Evolutionary conservation across 176 grass and related monocot genomes (phyloP).

Genomic region (Oryza glaberrima): DNA sequence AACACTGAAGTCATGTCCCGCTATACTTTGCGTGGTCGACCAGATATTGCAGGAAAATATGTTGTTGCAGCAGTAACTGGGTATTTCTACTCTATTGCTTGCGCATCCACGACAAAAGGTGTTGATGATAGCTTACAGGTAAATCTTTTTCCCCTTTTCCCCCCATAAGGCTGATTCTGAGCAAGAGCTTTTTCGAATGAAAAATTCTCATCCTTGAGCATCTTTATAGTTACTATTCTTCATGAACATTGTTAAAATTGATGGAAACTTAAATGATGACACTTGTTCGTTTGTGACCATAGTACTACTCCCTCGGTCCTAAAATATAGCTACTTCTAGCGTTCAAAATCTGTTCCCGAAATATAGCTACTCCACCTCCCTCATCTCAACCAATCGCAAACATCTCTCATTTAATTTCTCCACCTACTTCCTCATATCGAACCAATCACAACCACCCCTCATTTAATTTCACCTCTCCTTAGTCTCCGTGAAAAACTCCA

Average conservation of each 20-base stretch:
- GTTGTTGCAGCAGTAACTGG: constrained; percentile 94
- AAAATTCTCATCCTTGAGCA: background rate
- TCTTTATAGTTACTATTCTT: constrained; percentile 12
- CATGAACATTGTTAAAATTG: background rate
- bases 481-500: background rate
- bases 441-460: background rate
- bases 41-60: constrained; percentile 82
- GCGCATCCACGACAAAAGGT: constrained; percentile 89
- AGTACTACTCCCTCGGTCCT: background rate
- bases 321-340: background rate
- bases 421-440: background rate
- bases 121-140: constrained; percentile 98
- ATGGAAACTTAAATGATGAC: background rate
- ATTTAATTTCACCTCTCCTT: background rate
- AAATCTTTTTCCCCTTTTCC: constrained; percentile 25
- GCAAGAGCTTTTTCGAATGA: background rate
- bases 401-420: background rate
- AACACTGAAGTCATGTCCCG: constrained; percentile 98
- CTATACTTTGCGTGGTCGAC: constrained; percentile 71
- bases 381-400: background rate
- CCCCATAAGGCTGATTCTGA: constrained; percentile 15
- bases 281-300: background rate
- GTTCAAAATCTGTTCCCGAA: too few relatives aligned
- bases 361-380: background rate
- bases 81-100: constrained; percentile 98